phyloP scores from a whole-genome alignment of 768 basidiomycete genomes.

The Termitomyces sp. region DNA sequence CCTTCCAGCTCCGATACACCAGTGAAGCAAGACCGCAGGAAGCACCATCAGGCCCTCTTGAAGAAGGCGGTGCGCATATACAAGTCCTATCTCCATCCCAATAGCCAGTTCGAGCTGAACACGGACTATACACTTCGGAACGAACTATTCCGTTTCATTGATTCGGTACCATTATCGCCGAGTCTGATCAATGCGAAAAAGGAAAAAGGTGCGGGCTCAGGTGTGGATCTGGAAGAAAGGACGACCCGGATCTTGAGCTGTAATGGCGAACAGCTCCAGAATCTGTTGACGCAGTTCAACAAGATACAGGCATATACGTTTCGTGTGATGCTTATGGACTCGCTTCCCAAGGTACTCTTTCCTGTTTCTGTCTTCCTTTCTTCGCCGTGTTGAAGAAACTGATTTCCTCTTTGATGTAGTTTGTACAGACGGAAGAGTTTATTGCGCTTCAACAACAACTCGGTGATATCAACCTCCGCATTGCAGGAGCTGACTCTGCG shows the following conservation, averaged over 20 bases:
- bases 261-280: constrained; percentile 10
- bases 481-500: neutral
- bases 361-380: neutral
- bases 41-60: constrained; percentile 10
- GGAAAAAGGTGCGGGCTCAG: neutral
- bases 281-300: constrained; percentile 8
- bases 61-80: constrained; percentile 10
- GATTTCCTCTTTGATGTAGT: neutral
- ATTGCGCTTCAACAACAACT: constrained; percentile 2
- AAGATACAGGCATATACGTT: constrained; percentile 11
- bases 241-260: constrained; percentile 7
- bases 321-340: constrained; percentile 14
- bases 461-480: neutral
- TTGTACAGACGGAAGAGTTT: constrained; percentile 11
- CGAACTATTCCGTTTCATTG: constrained; percentile 11
- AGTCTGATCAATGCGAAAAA: neutral
- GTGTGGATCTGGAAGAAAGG: neutral
- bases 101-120: constrained; percentile 12
- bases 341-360: constrained; percentile 10
- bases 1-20: neutral
- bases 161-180: neutral
- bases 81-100: constrained; percentile 12
- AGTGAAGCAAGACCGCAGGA: constrained; percentile 7
- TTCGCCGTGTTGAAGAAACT: neutral
- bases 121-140: constrained; percentile 12